These are phyloP conservation scores for Martiniozyma asiatica DNA, from an alignment of 1,139 yeast species.

Conservation along the genomic window DNA sequence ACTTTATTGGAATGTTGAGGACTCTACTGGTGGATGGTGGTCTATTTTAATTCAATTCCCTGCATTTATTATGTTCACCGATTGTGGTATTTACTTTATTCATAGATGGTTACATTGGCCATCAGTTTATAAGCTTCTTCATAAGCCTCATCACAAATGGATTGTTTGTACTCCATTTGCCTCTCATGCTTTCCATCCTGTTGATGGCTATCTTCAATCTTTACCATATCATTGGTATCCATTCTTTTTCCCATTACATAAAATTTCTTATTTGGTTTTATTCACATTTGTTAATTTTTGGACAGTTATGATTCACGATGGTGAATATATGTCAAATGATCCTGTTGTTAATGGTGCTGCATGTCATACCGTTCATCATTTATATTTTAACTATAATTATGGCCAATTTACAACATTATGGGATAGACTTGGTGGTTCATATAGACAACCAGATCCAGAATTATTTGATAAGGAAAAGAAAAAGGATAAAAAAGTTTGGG, in stretches of 20 bases:
- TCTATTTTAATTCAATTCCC: conserved; percentile 59
- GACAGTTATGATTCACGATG: conserved; percentile 98
- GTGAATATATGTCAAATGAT: conserved; percentile 86
- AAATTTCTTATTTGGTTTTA: conserved; percentile 63
- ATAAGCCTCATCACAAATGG: conserved; percentile 99
- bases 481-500: conserved; percentile 54
- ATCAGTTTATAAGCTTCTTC: conserved; percentile 66
- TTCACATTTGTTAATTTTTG: conserved; percentile 91
- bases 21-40: conserved; percentile 57
- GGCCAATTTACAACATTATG: conserved; percentile 97
- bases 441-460: conserved; percentile 83
- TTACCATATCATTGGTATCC: conserved; percentile 90
- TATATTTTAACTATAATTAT: conserved; percentile 92
- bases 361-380: conserved; percentile 92
- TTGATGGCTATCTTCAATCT: conserved; percentile 89
- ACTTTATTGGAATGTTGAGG: conserved; percentile 55
- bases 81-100: conserved; percentile 79
- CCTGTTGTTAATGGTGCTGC: conserved; percentile 96
- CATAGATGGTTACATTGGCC: conserved; percentile 95
- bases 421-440: conserved; percentile 92
- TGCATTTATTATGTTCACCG: conserved; percentile 79
- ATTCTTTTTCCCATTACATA: conserved; percentile 82
- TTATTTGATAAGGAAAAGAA: conserved; percentile 58
- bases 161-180: conserved; percentile 97
- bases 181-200: conserved; percentile 97